A percentile compares a stretch with the other conserved stretches of the same genome.
Conservation (phyloP, 2,329 filamentous ascomycete genomes). For the Diaporthe nobilis region DNA sequence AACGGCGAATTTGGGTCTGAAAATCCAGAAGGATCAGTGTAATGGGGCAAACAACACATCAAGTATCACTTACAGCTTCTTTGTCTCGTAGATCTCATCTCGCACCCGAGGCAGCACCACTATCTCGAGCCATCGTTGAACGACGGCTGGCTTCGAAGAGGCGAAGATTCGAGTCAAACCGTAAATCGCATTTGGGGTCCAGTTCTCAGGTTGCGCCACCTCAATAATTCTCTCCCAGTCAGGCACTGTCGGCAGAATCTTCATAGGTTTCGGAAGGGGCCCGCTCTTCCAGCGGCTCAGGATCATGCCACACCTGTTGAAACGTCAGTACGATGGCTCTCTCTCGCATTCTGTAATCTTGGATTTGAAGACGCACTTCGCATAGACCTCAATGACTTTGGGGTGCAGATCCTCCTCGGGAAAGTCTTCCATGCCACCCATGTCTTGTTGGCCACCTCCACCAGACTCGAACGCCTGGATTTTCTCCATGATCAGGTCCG, state of each 20-base stretch:
- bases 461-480: conserved; percentile 91
- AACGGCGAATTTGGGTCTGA: accelerated
- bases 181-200: conserved; percentile 82
- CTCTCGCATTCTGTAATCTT: conserved; percentile 7
- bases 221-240: conserved; percentile 91
- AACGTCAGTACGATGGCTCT: conserved; percentile 38
- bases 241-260: conserved; percentile 92
- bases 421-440: conserved; percentile 79
- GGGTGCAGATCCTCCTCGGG: conserved; percentile 81
- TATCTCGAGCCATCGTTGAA: conserved; percentile 88
- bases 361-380: conserved; percentile 72
- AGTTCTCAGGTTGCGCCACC: conserved; percentile 69
- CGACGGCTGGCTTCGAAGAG: conserved; percentile 82
- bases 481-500: conserved; percentile 93
- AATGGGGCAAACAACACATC: neutral
- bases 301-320: conserved; percentile 81
- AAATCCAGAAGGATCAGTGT: too few species aligned
- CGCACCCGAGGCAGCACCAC: conserved; percentile 92
- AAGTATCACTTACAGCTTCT: conserved; percentile 79
- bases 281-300: conserved; percentile 95
- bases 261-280: conserved; percentile 97
- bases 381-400: conserved; percentile 95
- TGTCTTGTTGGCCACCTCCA: conserved; percentile 58
- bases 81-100: conserved; percentile 92
- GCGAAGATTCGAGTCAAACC: conserved; percentile 95